Base-by-base conservation (phyloP, 140 eudicot genomes). In the Bidens hawaiensis region DNA sequence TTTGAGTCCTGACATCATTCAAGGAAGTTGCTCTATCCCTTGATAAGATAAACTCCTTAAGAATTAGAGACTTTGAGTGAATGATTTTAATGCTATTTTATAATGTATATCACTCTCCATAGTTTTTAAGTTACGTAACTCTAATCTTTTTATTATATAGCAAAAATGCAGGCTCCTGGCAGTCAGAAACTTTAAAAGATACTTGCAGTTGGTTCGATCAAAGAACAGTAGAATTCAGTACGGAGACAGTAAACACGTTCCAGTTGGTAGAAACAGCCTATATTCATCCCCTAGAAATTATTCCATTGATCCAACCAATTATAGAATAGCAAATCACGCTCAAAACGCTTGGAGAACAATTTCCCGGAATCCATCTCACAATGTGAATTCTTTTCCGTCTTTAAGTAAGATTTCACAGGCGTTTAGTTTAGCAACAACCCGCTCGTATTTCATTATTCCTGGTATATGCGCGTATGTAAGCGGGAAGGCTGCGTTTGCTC, bases 321-420 rank as follows among this genome's bases (percentile, higher is more conserved):
- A 65, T 27, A 63, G 76, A 61, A 40, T 65, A 45, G 61, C 78
- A 22, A 78, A 71, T 49, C 76, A 64, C 68, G 89, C 93, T 58
- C 95, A 75, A 68, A 60, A 64, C 66, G 82, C 81, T 45, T 90
- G 87, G 94, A 83, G 69, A 75, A 79, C 72, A 19, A 11, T 85
- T 56, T 73, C 70, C 18, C 76, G 15, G 46, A 41, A 68, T 16
- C 21, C 72, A 38, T 47, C 45, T 30, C 67, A 67, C 43, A 67
- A 56, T 0, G 34, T 46, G 40, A 71, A 67, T 40, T 41, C 63
- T n/a, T 23, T 24, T 70, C 31, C 60, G 13, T 61, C 78, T 10
- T 56, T 90, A n/a, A 75, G 52, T 40, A 74, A 70, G 68, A 45
- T 79, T 60, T 90, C 96, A 45, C 94, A 76, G 70, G 94, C 94